Evolutionary conservation across 139 green algal species (phyloP).

Genomic region (Gonium pectorale): DNA sequence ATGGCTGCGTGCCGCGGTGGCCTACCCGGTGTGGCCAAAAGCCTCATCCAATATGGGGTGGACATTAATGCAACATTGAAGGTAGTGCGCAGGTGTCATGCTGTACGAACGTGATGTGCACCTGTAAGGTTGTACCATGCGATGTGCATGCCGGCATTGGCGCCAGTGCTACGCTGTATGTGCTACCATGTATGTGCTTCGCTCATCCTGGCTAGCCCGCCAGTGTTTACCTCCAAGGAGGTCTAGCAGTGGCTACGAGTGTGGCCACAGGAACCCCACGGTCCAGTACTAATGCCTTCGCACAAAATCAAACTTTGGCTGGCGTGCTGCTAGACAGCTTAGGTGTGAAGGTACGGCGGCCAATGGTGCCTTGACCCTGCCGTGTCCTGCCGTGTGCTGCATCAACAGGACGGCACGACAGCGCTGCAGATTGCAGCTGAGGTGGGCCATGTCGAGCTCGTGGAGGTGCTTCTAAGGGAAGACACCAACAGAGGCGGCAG

Average conservation of each 20-base stretch:
- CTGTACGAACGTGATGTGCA: background rate
- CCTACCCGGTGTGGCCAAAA: background rate
- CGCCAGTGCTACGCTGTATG: no score
- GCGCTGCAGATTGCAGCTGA: background rate
- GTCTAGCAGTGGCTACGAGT: background rate
- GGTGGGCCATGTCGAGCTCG: background rate
- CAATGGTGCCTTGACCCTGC: background rate
- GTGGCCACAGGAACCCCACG: background rate
- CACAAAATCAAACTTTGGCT: no score
- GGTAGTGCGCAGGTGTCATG: background rate
- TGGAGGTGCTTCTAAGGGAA: background rate
- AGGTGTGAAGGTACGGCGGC: background rate
- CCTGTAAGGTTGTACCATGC: background rate
- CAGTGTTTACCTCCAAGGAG: background rate
- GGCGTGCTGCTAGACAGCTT: background rate
- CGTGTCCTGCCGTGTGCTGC: no score
- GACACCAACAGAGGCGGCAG: background rate
- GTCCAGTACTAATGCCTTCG: background rate
- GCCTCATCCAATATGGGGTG: background rate
- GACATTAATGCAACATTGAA: background rate
- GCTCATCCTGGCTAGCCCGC: background rate
- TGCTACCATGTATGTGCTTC: background rate
- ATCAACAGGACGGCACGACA: background rate
- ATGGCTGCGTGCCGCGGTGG: background rate
- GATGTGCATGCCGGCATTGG: background rate